phyloP scores from a whole-genome alignment of 306 rosid species.

The Pterocarpus macrocarpus region DNA sequence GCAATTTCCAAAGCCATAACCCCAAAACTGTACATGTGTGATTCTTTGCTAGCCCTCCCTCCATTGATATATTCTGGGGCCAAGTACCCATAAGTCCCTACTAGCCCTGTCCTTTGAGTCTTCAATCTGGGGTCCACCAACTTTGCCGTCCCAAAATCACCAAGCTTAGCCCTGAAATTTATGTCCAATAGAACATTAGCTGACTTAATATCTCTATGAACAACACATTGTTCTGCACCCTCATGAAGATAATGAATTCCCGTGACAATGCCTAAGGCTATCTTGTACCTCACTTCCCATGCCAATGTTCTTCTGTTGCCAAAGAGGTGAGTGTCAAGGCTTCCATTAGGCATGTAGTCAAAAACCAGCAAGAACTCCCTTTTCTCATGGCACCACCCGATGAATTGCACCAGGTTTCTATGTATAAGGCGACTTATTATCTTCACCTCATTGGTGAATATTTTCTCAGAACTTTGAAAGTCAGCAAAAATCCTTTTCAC shows the following conservation, averaged over 20 bases:
- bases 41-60: conserved; percentile 61
- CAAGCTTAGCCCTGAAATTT: conserved; percentile 63
- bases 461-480: conserved; percentile 48
- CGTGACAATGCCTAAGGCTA: conserved; percentile 51
- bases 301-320: conserved; percentile 48
- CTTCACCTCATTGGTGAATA: conserved; percentile 59
- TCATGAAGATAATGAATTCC: conserved; percentile 71
- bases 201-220: conserved; percentile 70
- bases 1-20: conserved; percentile 74
- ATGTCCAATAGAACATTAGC: conserved; percentile 64
- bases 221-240: conserved; percentile 65
- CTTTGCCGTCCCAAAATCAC: conserved; percentile 70
- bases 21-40: conserved; percentile 70
- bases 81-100: conserved; percentile 61
- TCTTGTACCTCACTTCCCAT: conserved; percentile 58
- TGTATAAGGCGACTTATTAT: conserved; percentile 70
- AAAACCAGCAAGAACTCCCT: conserved; percentile 59
- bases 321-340: conserved; percentile 62
- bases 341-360: conserved; percentile 64
- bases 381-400: conserved; percentile 71
- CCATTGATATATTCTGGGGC: conserved; percentile 60
- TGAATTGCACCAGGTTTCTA: conserved; percentile 61
- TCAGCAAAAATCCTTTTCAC: conserved; percentile 64
- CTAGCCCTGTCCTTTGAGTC: conserved; percentile 54
- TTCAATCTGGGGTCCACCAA: conserved; percentile 56